Evolutionary conservation across 768 basidiomycete species (phyloP).

Genomic region (Macrolepiota dolichaula): DNA sequence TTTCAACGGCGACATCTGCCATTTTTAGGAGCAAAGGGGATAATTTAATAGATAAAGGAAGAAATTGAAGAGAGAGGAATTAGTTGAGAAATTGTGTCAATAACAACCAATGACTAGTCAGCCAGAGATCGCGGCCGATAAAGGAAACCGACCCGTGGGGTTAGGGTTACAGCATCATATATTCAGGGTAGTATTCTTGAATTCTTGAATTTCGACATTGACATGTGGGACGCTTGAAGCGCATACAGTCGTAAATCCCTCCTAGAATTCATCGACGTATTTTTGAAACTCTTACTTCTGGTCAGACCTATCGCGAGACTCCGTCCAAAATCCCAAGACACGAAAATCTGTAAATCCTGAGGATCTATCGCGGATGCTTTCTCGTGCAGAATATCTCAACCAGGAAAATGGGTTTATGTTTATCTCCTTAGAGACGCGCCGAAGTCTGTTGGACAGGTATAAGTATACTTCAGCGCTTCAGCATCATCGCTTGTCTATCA

Average conservation of each 20-base stretch:
- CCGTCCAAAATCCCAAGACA: not conserved
- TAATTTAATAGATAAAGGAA: constrained; percentile 16
- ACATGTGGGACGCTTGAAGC: too few species aligned
- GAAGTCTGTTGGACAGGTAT: not conserved
- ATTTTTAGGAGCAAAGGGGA: constrained; percentile 20
- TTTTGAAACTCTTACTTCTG: too few species aligned
- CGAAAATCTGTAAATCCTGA: not conserved
- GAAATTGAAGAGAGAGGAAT: not conserved
- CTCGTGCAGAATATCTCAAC: not conserved
- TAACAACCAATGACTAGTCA: constrained; percentile 7
- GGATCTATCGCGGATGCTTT: not conserved
- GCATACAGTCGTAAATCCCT: not conserved
- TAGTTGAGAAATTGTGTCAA: not conserved
- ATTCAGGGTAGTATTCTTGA: not conserved
- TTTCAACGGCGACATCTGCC: constrained; percentile 24
- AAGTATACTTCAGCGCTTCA: too few species aligned
- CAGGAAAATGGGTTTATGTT: too few species aligned
- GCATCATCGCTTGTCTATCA: not conserved
- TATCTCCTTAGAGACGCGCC: too few species aligned
- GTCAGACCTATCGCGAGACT: not conserved
- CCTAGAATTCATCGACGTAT: too few species aligned
- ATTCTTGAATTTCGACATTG: not conserved
- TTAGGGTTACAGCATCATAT: not conserved
- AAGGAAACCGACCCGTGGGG: not conserved
- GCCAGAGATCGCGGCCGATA: not conserved